phyloP scores from a whole-genome alignment of 202 grass and related monocot genomes.

The Saccharum hybrid region DNA sequence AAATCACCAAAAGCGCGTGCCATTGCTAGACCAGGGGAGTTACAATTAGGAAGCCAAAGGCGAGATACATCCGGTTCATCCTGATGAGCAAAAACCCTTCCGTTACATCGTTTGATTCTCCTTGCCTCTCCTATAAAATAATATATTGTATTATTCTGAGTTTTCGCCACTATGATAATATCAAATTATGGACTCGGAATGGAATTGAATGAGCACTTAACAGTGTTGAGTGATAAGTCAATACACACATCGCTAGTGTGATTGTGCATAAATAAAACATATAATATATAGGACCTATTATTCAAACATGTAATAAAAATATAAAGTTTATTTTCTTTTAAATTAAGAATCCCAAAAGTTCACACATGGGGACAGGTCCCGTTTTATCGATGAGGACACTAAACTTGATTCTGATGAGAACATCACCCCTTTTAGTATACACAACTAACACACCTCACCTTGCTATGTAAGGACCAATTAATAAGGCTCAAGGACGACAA shows the following conservation, averaged over 20 bases:
- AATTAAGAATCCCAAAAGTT: neutral
- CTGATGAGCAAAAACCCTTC: slow-evolving; percentile 79
- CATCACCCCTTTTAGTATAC: neutral
- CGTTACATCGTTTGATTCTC: slow-evolving; percentile 80
- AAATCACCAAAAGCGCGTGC: slow-evolving; percentile 95
- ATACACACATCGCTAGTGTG: no score
- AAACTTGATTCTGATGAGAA: neutral
- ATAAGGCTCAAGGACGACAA: neutral
- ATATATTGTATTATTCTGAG: neutral
- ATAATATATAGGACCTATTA: neutral
- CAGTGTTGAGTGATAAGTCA: neutral
- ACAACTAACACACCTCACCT: no score
- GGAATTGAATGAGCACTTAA: slow-evolving; percentile 2
- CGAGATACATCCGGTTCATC: slow-evolving; percentile 88
- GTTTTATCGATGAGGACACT: no score
- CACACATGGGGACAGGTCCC: neutral
- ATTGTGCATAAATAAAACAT: neutral
- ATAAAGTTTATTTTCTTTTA: neutral
- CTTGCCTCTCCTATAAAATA: slow-evolving; percentile 71
- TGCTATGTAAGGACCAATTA: neutral
- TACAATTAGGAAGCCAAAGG: slow-evolving; percentile 81
- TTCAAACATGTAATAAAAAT: neutral
- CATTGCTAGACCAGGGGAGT: slow-evolving; percentile 86
- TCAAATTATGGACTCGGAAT: neutral
- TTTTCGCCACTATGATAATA: neutral